Percentiles rank a stretch among this genome's conserved stretches.
phyloP scores from a whole-genome alignment of 2,329 filamentous ascomycete species.

The Ophiostoma angusticollis region DNA sequence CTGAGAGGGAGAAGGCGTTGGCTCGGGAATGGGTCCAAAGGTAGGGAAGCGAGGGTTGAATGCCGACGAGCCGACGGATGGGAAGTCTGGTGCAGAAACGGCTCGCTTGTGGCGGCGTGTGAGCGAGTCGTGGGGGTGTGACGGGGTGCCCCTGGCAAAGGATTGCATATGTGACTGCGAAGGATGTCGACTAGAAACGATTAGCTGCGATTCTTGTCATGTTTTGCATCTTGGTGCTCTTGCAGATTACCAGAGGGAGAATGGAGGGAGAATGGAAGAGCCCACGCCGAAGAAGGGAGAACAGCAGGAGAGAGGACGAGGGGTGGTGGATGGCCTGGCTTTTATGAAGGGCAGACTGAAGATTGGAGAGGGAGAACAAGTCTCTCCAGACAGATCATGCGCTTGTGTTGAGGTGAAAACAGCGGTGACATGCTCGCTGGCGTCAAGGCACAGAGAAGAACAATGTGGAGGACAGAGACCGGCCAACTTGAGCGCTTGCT shows the following conservation, averaged over 20 bases:
- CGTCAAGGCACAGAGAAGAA: not conserved
- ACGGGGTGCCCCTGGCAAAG: conserved; percentile 3
- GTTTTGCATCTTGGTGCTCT: no score
- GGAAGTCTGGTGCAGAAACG: conserved; percentile 35
- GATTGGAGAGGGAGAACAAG: no score
- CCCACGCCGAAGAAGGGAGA: no score
- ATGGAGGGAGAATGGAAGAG: no score
- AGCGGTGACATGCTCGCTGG: no score
- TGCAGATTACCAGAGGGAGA: no score
- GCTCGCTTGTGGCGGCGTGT: conserved; percentile 33
- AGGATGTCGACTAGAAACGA: conserved; percentile 1
- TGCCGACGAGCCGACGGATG: conserved; percentile 16
- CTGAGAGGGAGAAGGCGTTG: conserved; percentile 17
- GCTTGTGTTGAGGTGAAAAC: no score
- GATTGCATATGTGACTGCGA: not conserved
- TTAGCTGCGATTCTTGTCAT: no score
- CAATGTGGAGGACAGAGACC: not conserved
- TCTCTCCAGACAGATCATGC: no score
- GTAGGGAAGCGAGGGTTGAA: conserved; percentile 14
- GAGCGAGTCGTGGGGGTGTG: conserved; percentile 14
- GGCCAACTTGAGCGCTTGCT: not conserved
- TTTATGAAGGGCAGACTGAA: no score
- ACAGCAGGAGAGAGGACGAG: no score
- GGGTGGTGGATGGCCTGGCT: no score
- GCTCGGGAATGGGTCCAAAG: conserved; percentile 18